These are phyloP conservation scores for Rhodotorula diobovata DNA, from an alignment of 768 basidiomycete genomes.

Conservation along the genomic window DNA sequence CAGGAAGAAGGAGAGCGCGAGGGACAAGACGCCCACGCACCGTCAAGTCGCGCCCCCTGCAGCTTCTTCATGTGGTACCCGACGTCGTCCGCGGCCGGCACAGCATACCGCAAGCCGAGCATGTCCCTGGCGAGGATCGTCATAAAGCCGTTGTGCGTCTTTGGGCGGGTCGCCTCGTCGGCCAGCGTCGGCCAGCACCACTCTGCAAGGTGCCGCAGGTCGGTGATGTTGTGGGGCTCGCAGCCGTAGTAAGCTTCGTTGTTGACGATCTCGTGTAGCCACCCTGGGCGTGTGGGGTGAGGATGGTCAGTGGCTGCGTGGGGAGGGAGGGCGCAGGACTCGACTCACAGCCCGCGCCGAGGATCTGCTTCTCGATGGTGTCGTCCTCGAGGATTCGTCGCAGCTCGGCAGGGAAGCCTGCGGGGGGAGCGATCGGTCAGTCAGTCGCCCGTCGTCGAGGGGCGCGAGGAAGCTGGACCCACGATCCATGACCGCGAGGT, in stretches of 20 bases:
- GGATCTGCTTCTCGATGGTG: neutral
- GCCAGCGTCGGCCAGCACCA: neutral
- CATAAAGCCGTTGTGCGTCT: neutral
- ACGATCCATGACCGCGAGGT: conserved; percentile 4
- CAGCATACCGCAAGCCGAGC: neutral
- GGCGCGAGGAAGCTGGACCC: neutral
- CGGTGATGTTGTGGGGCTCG: neutral
- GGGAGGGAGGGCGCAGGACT: neutral
- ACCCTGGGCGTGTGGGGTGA: neutral
- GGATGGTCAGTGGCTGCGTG: neutral
- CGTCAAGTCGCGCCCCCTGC: neutral
- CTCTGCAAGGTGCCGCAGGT: neutral
- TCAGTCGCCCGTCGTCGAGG: neutral
- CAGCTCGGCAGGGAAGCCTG: neutral
- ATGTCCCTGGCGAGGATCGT: neutral
- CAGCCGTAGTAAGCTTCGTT: neutral
- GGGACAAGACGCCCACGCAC: neutral
- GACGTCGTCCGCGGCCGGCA: neutral
- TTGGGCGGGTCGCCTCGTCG: neutral
- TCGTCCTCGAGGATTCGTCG: neutral
- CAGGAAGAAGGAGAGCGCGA: neutral
- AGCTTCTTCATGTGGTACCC: neutral
- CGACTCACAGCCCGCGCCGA: conserved; percentile 1
- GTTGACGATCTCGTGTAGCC: neutral
- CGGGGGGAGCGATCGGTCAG: fast-evolving